Evolutionary conservation across 2,329 filamentous ascomycete genomes (phyloP).

Genomic region (Emergomyces africanus): DNA sequence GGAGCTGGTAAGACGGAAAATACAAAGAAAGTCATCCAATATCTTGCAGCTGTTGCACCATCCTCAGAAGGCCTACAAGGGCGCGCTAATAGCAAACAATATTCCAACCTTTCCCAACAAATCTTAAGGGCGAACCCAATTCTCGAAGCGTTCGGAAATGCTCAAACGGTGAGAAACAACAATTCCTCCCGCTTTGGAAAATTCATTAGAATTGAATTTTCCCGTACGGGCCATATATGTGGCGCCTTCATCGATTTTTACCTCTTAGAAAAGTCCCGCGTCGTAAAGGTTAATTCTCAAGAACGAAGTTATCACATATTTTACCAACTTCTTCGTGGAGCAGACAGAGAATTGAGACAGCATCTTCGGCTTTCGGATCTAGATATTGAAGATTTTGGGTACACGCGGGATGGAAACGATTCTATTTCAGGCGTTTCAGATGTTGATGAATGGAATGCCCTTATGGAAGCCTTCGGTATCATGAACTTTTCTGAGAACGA

Average conservation of each 20-base stretch:
- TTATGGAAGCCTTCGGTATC: constrained; percentile 85
- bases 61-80: constrained; percentile 53
- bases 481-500: constrained; percentile 89
- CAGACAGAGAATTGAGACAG: constrained; percentile 57
- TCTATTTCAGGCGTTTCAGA: constrained; percentile 85
- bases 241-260: constrained; percentile 99
- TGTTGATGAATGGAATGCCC: constrained; percentile 70
- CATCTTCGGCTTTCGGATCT: constrained; percentile 64
- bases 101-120: constrained; percentile 87
- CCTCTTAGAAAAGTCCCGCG: constrained; percentile 91
- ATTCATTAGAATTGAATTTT: constrained; percentile 96
- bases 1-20: constrained; percentile 98
- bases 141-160: constrained; percentile 94
- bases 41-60: constrained; percentile 85
- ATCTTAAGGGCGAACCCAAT: constrained; percentile 95
- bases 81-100: constrained; percentile 49
- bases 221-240: constrained; percentile 71
- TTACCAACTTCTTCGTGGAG: constrained; percentile 85
- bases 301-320: constrained; percentile 97
- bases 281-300: constrained; percentile 73
- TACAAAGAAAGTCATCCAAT: constrained; percentile 98
- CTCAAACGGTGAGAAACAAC: constrained; percentile 94
- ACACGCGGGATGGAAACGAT: constrained; percentile 84
- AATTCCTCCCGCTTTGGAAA: constrained; percentile 98
- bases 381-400: constrained; percentile 76